phyloP scores from a whole-genome alignment of 106 monocot genomes.

The Vanilla planifolia region DNA sequence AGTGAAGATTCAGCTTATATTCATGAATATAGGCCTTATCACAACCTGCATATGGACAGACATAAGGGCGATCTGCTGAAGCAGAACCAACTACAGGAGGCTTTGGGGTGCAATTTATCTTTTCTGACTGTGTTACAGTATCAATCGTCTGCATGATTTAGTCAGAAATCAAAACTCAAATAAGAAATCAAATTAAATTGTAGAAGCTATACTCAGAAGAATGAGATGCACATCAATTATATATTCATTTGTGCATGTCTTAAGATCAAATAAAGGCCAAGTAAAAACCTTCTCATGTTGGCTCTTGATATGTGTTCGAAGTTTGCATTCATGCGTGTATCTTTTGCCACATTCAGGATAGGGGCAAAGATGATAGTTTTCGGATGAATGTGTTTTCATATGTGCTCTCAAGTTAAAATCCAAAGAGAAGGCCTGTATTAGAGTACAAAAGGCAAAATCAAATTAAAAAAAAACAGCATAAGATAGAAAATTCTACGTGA shows the following conservation, averaged over 20 bases:
- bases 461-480: no score
- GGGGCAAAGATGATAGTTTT: constrained; percentile 87
- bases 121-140: not conserved
- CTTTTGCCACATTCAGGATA: constrained; percentile 78
- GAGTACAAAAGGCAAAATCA: not conserved
- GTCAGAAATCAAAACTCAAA: no score
- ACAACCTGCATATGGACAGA: constrained; percentile 56
- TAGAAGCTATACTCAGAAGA: no score
- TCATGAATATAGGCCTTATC: constrained; percentile 62
- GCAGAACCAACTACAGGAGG: constrained; percentile 18
- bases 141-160: not conserved
- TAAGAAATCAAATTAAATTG: no score
- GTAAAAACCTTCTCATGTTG: constrained; percentile 78
- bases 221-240: not conserved
- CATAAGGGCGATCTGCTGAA: constrained; percentile 51
- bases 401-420: constrained; percentile 89
- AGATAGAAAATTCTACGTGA: no score
- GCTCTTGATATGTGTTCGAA: constrained; percentile 69
- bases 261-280: not conserved
- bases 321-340: constrained; percentile 80
- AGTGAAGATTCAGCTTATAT: constrained; percentile 69
- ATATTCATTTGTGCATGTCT: not conserved
- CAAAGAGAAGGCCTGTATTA: constrained; percentile 83
- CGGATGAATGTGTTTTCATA: constrained; percentile 76
- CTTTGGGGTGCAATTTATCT: constrained; percentile 7